A percentile compares a stretch with the other conserved stretches of the same genome.
phyloP scores from a whole-genome alignment of 2,329 filamentous ascomycete species.

The Calonectria multiphialidica region DNA sequence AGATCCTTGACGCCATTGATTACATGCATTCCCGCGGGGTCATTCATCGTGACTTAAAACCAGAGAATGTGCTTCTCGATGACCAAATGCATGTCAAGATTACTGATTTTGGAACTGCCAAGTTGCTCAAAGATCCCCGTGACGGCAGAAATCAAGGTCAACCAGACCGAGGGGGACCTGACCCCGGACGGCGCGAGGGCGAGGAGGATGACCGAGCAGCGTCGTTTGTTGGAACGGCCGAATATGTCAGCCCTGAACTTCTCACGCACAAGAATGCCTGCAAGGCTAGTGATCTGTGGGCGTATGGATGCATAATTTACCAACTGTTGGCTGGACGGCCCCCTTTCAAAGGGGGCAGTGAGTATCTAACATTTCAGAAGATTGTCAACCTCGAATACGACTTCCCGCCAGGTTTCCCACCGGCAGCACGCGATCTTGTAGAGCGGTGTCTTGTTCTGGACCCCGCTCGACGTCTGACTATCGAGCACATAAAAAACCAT shows the following conservation, averaged over 20 bases:
- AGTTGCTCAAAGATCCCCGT: slow-evolving; percentile 72
- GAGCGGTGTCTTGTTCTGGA: slow-evolving; percentile 93
- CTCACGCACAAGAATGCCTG: slow-evolving; percentile 96
- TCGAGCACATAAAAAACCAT: slow-evolving; percentile 97
- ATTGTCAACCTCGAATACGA: slow-evolving; percentile 95
- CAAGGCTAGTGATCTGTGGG: slow-evolving; percentile 98
- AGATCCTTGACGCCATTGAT: slow-evolving; percentile 95
- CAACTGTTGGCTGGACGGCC: slow-evolving; percentile 95
- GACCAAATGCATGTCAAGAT: slow-evolving; percentile 98
- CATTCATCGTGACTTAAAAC: slow-evolving; percentile 96
- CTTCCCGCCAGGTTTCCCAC: slow-evolving; percentile 89
- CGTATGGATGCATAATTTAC: slow-evolving; percentile 98
- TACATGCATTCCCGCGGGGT: slow-evolving; percentile 98
- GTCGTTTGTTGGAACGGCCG: slow-evolving; percentile 97
- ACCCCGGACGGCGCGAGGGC: slow-evolving; percentile 50
- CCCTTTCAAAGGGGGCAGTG: slow-evolving; percentile 95
- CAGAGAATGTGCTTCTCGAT: slow-evolving; percentile 95
- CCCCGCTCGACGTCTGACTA: slow-evolving; percentile 83
- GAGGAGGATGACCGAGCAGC: slow-evolving; percentile 81
- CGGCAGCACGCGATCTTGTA: slow-evolving; percentile 87
- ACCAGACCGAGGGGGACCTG: slow-evolving; percentile 51
- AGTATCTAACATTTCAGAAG: slow-evolving; percentile 98
- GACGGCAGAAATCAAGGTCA: slow-evolving; percentile 57
- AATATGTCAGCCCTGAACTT: slow-evolving; percentile 98
- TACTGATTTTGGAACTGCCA: slow-evolving; percentile 98